Evolutionary conservation across 2,329 filamentous ascomycete genomes (phyloP).

Genomic region (Colletotrichum tropicicola): DNA sequence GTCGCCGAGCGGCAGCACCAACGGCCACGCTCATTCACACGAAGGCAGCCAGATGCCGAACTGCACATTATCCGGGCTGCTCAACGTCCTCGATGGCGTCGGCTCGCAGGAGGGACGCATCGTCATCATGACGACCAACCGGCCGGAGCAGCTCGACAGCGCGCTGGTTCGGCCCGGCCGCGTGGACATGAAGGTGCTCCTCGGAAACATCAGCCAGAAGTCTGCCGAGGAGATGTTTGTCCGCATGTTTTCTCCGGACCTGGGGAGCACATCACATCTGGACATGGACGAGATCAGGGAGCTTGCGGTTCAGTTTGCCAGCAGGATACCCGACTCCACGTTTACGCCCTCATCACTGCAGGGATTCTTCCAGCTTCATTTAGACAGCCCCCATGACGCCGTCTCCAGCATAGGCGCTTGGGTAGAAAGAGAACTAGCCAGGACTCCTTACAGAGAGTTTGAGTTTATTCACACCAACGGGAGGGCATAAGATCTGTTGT

Average conservation of each 20-base stretch:
- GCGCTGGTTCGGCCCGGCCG: slow-evolving; percentile 73
- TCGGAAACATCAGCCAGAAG: slow-evolving; percentile 57
- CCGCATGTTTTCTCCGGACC: slow-evolving; percentile 52
- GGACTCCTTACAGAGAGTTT: slow-evolving; percentile 40
- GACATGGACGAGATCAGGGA: slow-evolving; percentile 43
- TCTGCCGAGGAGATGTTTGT: slow-evolving; percentile 57
- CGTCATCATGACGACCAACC: slow-evolving; percentile 79
- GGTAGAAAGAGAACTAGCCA: slow-evolving; percentile 45
- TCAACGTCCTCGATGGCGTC: slow-evolving; percentile 78
- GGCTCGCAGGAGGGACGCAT: slow-evolving; percentile 75
- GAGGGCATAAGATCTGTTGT: background rate
- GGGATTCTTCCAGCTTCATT: slow-evolving; percentile 55
- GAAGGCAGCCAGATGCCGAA: slow-evolving; percentile 28
- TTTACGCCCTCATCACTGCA: slow-evolving; percentile 61
- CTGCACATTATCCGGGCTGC: slow-evolving; percentile 69
- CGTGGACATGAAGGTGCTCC: slow-evolving; percentile 70
- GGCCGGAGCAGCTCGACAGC: slow-evolving; percentile 69
- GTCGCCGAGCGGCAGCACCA: slow-evolving; percentile 28
- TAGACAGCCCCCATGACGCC: slow-evolving; percentile 48
- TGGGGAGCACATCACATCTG: slow-evolving; percentile 35
- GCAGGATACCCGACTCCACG: slow-evolving; percentile 55
- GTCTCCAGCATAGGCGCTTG: slow-evolving; percentile 43
- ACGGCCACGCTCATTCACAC: slow-evolving; percentile 16
- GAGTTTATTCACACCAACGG: slow-evolving; percentile 33
- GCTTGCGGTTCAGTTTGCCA: slow-evolving; percentile 63